Conservation (phyloP, 2,329 filamentous ascomycete genomes). For the Madurella fahalii region DNA sequence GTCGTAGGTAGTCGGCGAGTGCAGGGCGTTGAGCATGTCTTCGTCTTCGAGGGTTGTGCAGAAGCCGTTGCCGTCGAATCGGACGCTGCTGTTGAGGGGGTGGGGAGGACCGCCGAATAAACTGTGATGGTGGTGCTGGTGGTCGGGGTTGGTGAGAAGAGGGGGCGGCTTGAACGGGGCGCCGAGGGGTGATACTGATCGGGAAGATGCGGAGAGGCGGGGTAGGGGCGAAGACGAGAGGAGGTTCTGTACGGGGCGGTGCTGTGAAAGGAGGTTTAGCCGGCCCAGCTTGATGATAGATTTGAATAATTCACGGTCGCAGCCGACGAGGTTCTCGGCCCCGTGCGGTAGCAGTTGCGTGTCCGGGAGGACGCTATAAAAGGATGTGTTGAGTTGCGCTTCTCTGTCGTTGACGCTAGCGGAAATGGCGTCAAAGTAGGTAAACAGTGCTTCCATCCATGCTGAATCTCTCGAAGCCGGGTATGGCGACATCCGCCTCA, state of each 20-base stretch:
- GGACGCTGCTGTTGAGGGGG: slow-evolving; percentile 37
- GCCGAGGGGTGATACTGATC: slow-evolving; percentile 36
- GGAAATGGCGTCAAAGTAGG: slow-evolving; percentile 90
- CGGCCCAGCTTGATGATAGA: slow-evolving; percentile 78
- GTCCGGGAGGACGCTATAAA: slow-evolving; percentile 53
- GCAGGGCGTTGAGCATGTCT: slow-evolving; percentile 42
- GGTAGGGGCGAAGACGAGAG: slow-evolving; percentile 13
- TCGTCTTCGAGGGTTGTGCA: slow-evolving; percentile 52
- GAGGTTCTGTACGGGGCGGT: slow-evolving; percentile 48
- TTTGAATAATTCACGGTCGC: slow-evolving; percentile 82
- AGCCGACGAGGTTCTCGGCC: slow-evolving; percentile 81
- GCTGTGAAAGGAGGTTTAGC: slow-evolving; percentile 77
- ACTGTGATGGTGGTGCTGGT: slow-evolving; percentile 25
- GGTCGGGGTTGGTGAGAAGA: slow-evolving; percentile 26
- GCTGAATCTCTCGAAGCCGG: slow-evolving; percentile 64
- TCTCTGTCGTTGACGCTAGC: slow-evolving; percentile 90
- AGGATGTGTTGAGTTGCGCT: slow-evolving; percentile 67
- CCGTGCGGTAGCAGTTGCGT: slow-evolving; percentile 53
- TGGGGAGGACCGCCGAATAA: slow-evolving; percentile 42
- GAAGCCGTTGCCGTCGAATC: slow-evolving; percentile 67
- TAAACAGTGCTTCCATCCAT: slow-evolving; percentile 92
- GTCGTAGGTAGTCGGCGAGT: slow-evolving; percentile 46
- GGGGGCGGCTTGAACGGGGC: slow-evolving; percentile 38
- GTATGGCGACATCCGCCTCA: slow-evolving; percentile 57
- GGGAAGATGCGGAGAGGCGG: slow-evolving; percentile 10